Evolutionary conservation across 306 rosid species (phyloP).

Genomic region (Acacia crassicarpa): DNA sequence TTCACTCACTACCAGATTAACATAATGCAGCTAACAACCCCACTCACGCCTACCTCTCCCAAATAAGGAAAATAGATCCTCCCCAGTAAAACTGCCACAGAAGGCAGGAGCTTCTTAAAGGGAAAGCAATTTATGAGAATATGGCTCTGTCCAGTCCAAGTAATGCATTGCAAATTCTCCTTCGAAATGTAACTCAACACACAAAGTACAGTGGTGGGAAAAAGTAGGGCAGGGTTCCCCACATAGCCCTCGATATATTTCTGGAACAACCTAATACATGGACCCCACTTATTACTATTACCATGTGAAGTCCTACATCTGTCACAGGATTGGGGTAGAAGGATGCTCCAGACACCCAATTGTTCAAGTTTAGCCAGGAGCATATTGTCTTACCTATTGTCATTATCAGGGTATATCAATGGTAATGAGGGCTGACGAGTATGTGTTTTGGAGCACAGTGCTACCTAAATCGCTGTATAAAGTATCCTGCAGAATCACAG

Average conservation of each 20-base stretch:
- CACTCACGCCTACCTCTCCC: neutral
- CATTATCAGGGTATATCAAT: neutral
- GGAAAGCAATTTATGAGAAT: constrained; percentile 14
- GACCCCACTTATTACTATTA: neutral
- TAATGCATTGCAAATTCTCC: constrained; percentile 1
- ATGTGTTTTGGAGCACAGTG: neutral
- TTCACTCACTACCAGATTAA: neutral
- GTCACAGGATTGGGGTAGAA: neutral
- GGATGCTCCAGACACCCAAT: neutral
- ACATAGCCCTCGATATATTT: neutral
- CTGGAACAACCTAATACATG: neutral
- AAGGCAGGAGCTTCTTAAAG: neutral
- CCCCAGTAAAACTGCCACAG: constrained; percentile 3
- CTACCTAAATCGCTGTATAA: constrained; percentile 26
- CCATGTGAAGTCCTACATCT: constrained; percentile 2
- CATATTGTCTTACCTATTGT: constrained; percentile 1
- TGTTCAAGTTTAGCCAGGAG: neutral
- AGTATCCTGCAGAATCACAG: neutral
- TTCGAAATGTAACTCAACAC: constrained; percentile 3
- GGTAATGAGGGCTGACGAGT: constrained; percentile 11
- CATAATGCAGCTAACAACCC: neutral
- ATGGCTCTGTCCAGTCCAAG: neutral
- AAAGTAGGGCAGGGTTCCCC: neutral
- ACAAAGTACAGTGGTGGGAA: neutral
- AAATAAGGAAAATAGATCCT: constrained; percentile 1